Percentiles rank a stretch among this genome's conserved stretches.
Conservation (phyloP, 75 land plant species). For the Gnetum montanum region DNA sequence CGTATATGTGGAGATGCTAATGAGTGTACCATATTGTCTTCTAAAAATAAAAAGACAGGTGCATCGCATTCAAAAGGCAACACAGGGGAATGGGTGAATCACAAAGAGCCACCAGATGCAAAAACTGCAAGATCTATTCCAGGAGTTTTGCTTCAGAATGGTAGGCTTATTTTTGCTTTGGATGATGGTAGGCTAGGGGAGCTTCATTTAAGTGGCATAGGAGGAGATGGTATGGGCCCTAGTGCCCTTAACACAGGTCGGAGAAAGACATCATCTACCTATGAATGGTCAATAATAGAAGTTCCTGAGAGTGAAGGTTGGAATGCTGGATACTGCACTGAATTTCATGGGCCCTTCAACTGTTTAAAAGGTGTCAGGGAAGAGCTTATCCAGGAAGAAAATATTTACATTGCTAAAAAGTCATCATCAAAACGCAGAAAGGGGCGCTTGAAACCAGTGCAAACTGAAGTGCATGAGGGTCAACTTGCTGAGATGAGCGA, state of each 20-base stretch:
- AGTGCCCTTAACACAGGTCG: conserved; percentile 7
- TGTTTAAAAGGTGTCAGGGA: conserved; percentile 55
- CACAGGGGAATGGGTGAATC: conserved; percentile 41
- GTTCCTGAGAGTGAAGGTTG: conserved; percentile 83
- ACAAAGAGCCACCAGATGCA: conserved; percentile 49
- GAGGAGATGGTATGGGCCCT: conserved; percentile 52
- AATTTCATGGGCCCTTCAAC: conserved; percentile 55
- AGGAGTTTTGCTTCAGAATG: conserved; percentile 45
- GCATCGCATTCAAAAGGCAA: conserved; percentile 11
- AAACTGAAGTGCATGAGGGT: conserved; percentile 1
- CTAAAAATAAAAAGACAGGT: conserved; percentile 8
- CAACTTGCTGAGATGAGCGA: conserved; percentile 1
- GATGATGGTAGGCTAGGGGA: conserved; percentile 77
- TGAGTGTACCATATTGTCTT: too few species aligned
- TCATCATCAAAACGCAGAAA: conserved; percentile 17
- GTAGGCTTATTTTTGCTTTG: conserved; percentile 48
- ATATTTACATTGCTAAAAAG: conserved; percentile 4
- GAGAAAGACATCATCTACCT: conserved; percentile 32
- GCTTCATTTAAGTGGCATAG: conserved; percentile 58
- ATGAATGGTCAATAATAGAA: conserved; percentile 67
- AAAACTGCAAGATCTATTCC: conserved; percentile 40
- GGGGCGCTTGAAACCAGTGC: conserved; percentile 2
- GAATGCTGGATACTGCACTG: conserved; percentile 79
- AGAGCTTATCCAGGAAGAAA: conserved; percentile 9
- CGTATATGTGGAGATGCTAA: too few species aligned